These are phyloP conservation scores for Penicillium simplicissimum DNA, from an alignment of 495 filamentous ascomycete genomes.

Conservation along the genomic window DNA sequence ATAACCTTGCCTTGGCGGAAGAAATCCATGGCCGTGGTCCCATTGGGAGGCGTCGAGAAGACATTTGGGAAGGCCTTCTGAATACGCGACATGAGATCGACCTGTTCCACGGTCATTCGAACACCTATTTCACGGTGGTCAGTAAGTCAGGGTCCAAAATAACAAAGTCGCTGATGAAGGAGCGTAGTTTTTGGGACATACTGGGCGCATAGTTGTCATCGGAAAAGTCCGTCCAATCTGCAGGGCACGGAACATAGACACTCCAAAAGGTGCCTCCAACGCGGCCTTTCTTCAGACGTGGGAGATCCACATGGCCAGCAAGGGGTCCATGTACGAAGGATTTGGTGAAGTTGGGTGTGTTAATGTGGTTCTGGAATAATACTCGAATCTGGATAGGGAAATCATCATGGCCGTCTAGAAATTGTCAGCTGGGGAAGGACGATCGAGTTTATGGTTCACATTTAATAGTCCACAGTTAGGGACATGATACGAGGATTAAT, in stretches of 20 bases:
- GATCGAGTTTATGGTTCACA: neutral
- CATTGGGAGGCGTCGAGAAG: conserved; percentile 61
- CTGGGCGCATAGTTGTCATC: conserved; percentile 65
- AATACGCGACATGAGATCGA: conserved; percentile 77
- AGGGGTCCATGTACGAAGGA: conserved; percentile 68
- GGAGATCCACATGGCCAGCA: conserved; percentile 75
- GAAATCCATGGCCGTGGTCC: conserved; percentile 56
- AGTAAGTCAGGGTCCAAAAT: neutral
- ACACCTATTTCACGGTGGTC: conserved; percentile 49
- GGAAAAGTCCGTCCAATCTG: conserved; percentile 68
- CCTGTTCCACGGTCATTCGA: conserved; percentile 73
- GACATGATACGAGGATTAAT: neutral
- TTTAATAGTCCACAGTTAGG: neutral
- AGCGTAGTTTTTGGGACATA: conserved; percentile 22
- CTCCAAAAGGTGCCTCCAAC: conserved; percentile 85
- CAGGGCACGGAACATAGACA: conserved; percentile 77
- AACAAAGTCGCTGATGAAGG: neutral
- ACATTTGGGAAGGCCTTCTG: conserved; percentile 64
- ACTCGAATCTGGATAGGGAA: conserved; percentile 70
- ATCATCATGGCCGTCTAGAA: conserved; percentile 90
- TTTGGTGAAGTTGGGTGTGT: conserved; percentile 67
- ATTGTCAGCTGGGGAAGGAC: neutral
- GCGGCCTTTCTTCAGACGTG: conserved; percentile 52
- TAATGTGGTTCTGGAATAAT: conserved; percentile 76
- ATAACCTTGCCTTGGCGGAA: conserved; percentile 63